phyloP scores from a whole-genome alignment of 2,329 filamentous ascomycete genomes.

The Zymoseptoria brevis region DNA sequence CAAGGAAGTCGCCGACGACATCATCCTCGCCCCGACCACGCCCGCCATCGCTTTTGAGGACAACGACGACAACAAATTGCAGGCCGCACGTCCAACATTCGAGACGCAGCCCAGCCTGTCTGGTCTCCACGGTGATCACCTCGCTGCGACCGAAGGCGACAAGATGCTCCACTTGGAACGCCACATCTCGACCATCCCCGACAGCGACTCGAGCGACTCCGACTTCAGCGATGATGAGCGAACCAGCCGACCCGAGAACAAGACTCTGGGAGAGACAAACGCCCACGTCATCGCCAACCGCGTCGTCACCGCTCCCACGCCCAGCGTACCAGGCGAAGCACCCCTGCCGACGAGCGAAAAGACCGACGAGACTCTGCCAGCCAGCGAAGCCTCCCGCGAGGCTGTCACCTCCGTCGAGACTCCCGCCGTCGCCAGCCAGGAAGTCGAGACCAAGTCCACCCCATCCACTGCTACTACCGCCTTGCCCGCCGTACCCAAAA shows the following conservation, averaged over 20 bases:
- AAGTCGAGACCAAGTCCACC: not conserved
- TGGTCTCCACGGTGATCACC: conserved; percentile 6
- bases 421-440: not conserved
- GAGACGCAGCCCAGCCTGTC: conserved; percentile 8
- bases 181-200: conserved; percentile 25
- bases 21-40: not conserved
- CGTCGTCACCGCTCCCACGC: conserved; percentile 1
- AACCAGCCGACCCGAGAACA: not conserved
- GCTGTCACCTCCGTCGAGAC: conserved; percentile 6
- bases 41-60: conserved; percentile 5
- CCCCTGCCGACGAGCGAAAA: conserved; percentile 3
- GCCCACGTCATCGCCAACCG: conserved; percentile 5
- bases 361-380: conserved; percentile 5
- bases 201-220: conserved; percentile 18
- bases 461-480: conserved; percentile 2
- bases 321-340: conserved; percentile 1
- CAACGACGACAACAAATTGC: not conserved
- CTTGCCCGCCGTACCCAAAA: conserved; percentile 1
- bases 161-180: conserved; percentile 25
- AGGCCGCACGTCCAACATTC: conserved; percentile 7
- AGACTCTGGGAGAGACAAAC: not conserved
- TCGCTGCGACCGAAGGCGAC: not conserved
- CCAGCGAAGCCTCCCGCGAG: conserved; percentile 9
- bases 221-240: conserved; percentile 3
- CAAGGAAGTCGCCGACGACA: not conserved